Conservation (phyloP, 106 monocot species). For the Ottelia alismoides region DNA sequence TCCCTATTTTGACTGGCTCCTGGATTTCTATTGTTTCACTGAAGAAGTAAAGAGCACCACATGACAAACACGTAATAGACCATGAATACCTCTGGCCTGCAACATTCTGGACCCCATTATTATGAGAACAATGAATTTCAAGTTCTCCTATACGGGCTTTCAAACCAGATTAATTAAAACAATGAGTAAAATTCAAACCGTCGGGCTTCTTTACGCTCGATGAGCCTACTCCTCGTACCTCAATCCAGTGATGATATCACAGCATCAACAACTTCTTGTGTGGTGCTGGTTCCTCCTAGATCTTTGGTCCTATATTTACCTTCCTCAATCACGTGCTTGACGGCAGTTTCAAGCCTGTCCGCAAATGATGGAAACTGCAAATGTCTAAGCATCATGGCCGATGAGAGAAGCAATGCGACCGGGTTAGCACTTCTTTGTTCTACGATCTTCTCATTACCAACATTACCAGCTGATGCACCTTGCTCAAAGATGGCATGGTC, state of each 20-base stretch:
- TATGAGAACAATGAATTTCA: too few species aligned
- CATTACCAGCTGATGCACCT: constrained; percentile 10
- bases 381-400: constrained; percentile 38
- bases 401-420: constrained; percentile 28
- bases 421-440: constrained; percentile 22
- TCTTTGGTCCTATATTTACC: constrained; percentile 24
- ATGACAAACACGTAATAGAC: too few species aligned
- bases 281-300: constrained; percentile 19
- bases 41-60: too few species aligned
- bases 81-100: too few species aligned
- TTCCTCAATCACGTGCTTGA: constrained; percentile 24
- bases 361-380: constrained; percentile 33
- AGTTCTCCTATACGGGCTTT: too few species aligned
- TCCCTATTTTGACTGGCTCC: too few species aligned
- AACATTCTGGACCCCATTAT: too few species aligned
- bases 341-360: constrained; percentile 31
- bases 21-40: too few species aligned
- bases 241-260: constrained; percentile 19
- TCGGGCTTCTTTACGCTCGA: too few species aligned
- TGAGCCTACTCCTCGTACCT: too few species aligned
- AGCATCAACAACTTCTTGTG: constrained; percentile 29
- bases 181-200: too few species aligned
- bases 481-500: constrained; percentile 13
- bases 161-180: too few species aligned
- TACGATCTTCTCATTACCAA: constrained; percentile 25